Conservation (phyloP, 2,329 filamentous ascomycete species). For the Cladosporium velox region DNA sequence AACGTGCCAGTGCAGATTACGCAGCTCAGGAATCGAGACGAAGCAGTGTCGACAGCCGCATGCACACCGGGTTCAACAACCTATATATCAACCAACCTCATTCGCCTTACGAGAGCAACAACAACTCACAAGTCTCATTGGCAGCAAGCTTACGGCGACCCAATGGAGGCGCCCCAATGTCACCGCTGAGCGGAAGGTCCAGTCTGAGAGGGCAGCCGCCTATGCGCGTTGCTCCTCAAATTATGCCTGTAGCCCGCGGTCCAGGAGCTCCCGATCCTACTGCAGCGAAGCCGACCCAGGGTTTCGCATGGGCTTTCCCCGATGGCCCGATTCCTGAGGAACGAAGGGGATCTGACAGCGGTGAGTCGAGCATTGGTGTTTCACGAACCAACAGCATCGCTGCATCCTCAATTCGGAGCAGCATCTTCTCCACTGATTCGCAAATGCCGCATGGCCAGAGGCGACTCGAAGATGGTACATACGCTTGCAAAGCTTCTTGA, state of each 20-base stretch:
- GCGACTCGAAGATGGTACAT: conserved; percentile 64
- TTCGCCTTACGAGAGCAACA: conserved; percentile 74
- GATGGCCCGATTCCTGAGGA: conserved; percentile 65
- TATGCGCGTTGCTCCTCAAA: conserved; percentile 70
- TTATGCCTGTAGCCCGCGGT: conserved; percentile 67
- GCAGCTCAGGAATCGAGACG: conserved; percentile 62
- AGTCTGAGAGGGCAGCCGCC: conserved; percentile 43
- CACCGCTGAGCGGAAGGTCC: conserved; percentile 42
- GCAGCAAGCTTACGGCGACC: conserved; percentile 65
- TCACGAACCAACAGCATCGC: conserved; percentile 76
- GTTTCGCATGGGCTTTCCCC: conserved; percentile 81
- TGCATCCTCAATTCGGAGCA: conserved; percentile 75
- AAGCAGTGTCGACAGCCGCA: conserved; percentile 78
- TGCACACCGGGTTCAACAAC: conserved; percentile 71
- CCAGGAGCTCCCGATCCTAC: conserved; percentile 63
- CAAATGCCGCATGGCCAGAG: conserved; percentile 71
- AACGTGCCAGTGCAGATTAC: conserved; percentile 53
- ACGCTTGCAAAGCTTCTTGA: conserved; percentile 20
- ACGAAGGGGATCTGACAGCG: conserved; percentile 50
- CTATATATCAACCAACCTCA: conserved; percentile 63
- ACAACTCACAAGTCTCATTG: conserved; percentile 74
- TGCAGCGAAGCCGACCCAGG: conserved; percentile 77
- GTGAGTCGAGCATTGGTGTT: conserved; percentile 53
- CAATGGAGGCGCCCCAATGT: conserved; percentile 49
- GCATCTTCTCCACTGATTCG: conserved; percentile 75